These are phyloP conservation scores for Aspergillus alliaceus DNA, from an alignment of 2,329 filamentous ascomycete genomes.

Conservation along the genomic window DNA sequence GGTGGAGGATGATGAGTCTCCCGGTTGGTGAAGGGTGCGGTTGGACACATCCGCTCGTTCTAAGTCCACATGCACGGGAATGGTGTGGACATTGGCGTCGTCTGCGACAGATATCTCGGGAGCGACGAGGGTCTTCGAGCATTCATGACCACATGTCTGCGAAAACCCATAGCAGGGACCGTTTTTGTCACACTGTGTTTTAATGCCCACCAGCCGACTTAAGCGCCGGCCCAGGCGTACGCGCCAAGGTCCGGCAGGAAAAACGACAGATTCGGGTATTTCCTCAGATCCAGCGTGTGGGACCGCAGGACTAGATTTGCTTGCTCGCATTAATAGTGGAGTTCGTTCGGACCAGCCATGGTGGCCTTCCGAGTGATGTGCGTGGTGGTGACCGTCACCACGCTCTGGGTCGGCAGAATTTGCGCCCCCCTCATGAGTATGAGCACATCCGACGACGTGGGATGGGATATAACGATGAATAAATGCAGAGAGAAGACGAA, in stretches of 20 bases:
- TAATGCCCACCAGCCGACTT: conserved; percentile 51
- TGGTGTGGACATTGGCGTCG: conserved; percentile 17
- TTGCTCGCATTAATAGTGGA: conserved; percentile 26
- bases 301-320: conserved; percentile 25
- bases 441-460: conserved; percentile 51
- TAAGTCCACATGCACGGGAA: conserved; percentile 18
- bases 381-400: conserved; percentile 22
- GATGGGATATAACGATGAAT: conserved; percentile 51
- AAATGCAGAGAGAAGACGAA: conserved; percentile 46
- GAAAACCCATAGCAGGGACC: conserved; percentile 63
- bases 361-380: conserved; percentile 10
- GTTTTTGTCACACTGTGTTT: conserved; percentile 55
- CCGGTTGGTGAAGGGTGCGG: not conserved
- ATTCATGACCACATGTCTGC: conserved; percentile 61
- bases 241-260: conserved; percentile 33
- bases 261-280: conserved; percentile 14
- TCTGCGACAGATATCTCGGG: conserved; percentile 11
- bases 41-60: conserved; percentile 6
- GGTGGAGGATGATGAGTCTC: conserved; percentile 13
- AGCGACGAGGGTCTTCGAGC: conserved; percentile 50
- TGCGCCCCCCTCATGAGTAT: conserved; percentile 41
- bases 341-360: conserved; percentile 27
- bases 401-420: conserved; percentile 36
- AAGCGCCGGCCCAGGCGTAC: conserved; percentile 42
- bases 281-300: conserved; percentile 11